Conservation (phyloP, 2,329 filamentous ascomycete genomes). For the Arachnomyces sp. region DNA sequence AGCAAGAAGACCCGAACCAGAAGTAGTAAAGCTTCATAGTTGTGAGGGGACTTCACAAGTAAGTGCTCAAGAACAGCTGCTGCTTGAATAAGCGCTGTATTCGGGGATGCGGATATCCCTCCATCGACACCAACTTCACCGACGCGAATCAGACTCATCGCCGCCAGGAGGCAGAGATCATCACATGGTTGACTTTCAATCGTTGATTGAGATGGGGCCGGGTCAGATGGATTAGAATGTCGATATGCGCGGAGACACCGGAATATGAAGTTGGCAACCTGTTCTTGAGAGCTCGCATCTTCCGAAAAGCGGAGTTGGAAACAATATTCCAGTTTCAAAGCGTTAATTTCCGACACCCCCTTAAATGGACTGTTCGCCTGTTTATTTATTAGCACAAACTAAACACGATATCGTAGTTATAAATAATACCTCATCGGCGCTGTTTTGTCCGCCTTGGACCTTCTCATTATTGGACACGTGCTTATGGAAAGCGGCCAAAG, state of each 20-base stretch:
- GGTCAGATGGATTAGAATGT: slow-evolving; percentile 14
- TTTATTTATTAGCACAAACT: too few relatives aligned
- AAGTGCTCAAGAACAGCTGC: slow-evolving; percentile 34
- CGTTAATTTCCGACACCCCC: slow-evolving; percentile 32
- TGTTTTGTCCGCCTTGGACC: slow-evolving; percentile 2
- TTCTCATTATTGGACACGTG: slow-evolving; percentile 17
- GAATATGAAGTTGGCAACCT: slow-evolving; percentile 30
- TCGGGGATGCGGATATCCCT: slow-evolving; percentile 16
- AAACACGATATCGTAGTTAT: too few relatives aligned
- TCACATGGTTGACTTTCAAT: slow-evolving; percentile 39
- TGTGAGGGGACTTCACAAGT: slow-evolving; percentile 37
- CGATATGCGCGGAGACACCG: slow-evolving; percentile 32
- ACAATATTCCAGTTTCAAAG: slow-evolving; percentile 37
- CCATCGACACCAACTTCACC: slow-evolving; percentile 15
- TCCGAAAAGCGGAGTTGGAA: slow-evolving; percentile 28
- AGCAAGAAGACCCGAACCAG: slow-evolving; percentile 38
- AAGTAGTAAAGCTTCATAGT: slow-evolving; percentile 39
- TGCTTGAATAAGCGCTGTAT: slow-evolving; percentile 23
- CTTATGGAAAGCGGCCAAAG: slow-evolving; percentile 20
- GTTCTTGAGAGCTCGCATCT: slow-evolving; percentile 16
- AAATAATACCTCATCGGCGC: neutral
- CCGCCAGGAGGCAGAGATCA: slow-evolving; percentile 37
- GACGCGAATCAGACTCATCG: slow-evolving; percentile 33
- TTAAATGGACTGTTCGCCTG: slow-evolving; percentile 18
- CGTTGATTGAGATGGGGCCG: slow-evolving; percentile 21